Percentiles rank a stretch among this genome's conserved stretches.
Conservation (phyloP, 345 rosid genomes). For the Trapa incisa region DNA sequence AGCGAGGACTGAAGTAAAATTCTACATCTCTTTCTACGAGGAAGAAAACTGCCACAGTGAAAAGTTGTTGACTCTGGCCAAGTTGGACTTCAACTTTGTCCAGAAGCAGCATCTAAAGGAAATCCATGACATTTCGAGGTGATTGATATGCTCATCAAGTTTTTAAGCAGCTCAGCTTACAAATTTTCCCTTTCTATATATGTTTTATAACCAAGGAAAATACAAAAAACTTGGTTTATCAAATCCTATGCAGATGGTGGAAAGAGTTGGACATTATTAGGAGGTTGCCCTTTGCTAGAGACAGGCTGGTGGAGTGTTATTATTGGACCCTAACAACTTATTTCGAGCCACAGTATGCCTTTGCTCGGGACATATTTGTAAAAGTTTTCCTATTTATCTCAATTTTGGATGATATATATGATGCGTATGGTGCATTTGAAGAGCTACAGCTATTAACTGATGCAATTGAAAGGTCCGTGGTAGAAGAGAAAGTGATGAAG, state of each 20-base stretch:
- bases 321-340: slow-evolving; percentile 14
- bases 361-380: slow-evolving; percentile 5
- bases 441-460: slow-evolving; percentile 2
- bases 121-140: slow-evolving; percentile 1
- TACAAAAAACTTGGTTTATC: neutral
- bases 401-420: slow-evolving; percentile 22
- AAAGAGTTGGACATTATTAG: slow-evolving; percentile 9
- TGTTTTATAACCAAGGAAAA: no score
- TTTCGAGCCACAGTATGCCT: slow-evolving; percentile 12
- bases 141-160: no score
- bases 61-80: slow-evolving; percentile 11
- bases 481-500: neutral
- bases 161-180: no score
- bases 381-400: slow-evolving; percentile 8
- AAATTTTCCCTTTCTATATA: no score
- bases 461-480: slow-evolving; percentile 5
- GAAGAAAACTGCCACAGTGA: slow-evolving; percentile 4
- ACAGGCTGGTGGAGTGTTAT: slow-evolving; percentile 21
- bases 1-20: slow-evolving; percentile 10
- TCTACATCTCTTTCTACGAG: slow-evolving; percentile 13
- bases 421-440: slow-evolving; percentile 19
- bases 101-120: slow-evolving; percentile 12
- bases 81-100: slow-evolving; percentile 5
- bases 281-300: slow-evolving; percentile 18
- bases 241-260: slow-evolving; percentile 20